phyloP scores from a whole-genome alignment of 2,329 filamentous ascomycete species.

The Aspergillus fumigatus region DNA sequence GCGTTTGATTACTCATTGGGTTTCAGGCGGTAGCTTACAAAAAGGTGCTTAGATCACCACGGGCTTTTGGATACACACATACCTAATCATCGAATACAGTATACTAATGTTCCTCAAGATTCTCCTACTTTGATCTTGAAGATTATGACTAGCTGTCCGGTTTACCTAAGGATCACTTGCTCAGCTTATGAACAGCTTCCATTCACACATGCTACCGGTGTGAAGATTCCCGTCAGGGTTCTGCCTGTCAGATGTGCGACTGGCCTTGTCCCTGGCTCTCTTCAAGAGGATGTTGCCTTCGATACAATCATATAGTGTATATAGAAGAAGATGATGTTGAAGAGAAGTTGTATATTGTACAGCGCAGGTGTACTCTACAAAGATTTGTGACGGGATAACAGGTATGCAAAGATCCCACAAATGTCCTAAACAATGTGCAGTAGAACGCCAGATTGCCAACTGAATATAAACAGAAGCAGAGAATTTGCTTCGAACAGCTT shows the following conservation, averaged over 20 bases:
- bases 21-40: conserved; percentile 4
- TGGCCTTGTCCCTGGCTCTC: background rate
- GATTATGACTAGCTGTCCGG: background rate
- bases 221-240: background rate
- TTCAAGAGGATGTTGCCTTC: background rate
- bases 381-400: background rate
- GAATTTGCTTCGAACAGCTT: background rate
- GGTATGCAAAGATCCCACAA: background rate
- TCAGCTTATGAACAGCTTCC: background rate
- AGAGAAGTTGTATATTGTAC: background rate
- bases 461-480: background rate
- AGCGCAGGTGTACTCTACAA: background rate
- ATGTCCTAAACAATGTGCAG: background rate
- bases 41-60: background rate
- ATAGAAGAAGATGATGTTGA: background rate
- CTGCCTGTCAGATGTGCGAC: background rate
- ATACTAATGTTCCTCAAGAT: background rate
- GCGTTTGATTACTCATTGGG: conserved; percentile 15
- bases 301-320: background rate
- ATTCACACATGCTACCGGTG: background rate
- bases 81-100: background rate
- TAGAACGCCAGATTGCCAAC: background rate
- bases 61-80: background rate
- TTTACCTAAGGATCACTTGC: background rate
- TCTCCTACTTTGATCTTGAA: background rate